Evolutionary conservation across 805 yeast species (phyloP).

Genomic region (Zygosaccharomyces bailii): DNA sequence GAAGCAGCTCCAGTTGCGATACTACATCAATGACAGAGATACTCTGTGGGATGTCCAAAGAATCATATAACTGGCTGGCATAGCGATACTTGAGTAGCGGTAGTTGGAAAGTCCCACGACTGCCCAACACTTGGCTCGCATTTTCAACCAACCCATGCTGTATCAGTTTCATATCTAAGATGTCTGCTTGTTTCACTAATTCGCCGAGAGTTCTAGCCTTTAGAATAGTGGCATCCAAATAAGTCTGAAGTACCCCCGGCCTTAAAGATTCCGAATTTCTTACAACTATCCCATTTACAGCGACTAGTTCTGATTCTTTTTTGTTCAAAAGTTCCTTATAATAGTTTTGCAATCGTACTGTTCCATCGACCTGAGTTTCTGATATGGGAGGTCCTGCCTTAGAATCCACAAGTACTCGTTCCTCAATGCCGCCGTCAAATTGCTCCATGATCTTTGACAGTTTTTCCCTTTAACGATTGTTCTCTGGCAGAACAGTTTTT

Average conservation of each 20-base stretch:
- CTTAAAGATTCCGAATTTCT: conserved; percentile 22
- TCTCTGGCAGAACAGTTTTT: neutral
- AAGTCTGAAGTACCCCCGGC: conserved; percentile 23
- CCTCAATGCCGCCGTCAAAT: conserved; percentile 6
- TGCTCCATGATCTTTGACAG: neutral
- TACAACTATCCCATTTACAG: conserved; percentile 24
- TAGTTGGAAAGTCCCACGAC: conserved; percentile 18
- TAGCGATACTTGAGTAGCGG: conserved; percentile 11
- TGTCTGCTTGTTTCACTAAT: conserved; percentile 26
- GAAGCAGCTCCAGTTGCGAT: conserved; percentile 38
- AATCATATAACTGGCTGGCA: conserved; percentile 15
- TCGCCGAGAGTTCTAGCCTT: conserved; percentile 28
- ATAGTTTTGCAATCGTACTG: conserved; percentile 7
- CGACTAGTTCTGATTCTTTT: conserved; percentile 26
- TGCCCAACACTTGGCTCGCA: conserved; percentile 22
- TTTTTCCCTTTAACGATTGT: neutral
- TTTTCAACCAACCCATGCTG: conserved; percentile 30
- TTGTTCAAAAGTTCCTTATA: conserved; percentile 15
- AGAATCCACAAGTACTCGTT: conserved; percentile 5
- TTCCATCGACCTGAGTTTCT: neutral
- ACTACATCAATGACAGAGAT: conserved; percentile 28
- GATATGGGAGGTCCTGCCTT: neutral
- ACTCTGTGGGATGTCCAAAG: conserved; percentile 8
- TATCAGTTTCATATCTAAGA: conserved; percentile 28
- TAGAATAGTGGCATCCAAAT: conserved; percentile 29